Evolutionary conservation across 768 basidiomycete genomes (phyloP).

Genomic region (Boletus huronensis): DNA sequence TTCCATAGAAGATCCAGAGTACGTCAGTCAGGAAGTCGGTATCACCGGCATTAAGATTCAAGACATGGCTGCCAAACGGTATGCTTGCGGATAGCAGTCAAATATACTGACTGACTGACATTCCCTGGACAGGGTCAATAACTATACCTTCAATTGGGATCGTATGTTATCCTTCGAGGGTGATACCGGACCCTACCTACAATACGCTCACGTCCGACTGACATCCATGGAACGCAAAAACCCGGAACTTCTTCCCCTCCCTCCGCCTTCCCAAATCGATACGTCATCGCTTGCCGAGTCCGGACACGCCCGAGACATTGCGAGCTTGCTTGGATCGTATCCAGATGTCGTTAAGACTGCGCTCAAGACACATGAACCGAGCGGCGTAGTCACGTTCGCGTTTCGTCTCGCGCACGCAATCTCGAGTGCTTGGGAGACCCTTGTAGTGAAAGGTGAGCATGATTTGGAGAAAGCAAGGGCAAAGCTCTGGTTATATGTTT

Average conservation of each 20-base stretch:
- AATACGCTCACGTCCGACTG: constrained; percentile 94
- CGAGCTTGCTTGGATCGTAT: constrained; percentile 83
- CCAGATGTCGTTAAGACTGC: constrained; percentile 89
- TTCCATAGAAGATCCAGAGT: constrained; percentile 83
- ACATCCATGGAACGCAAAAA: constrained; percentile 91
- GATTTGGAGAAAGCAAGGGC: constrained; percentile 78
- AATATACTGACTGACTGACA: neutral
- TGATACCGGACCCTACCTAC: constrained; percentile 93
- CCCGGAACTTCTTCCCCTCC: constrained; percentile 78
- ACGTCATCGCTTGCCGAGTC: constrained; percentile 64
- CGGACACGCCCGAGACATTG: constrained; percentile 75
- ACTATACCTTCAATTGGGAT: constrained; percentile 93
- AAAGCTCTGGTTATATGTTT: constrained; percentile 84
- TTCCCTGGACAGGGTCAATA: constrained; percentile 66
- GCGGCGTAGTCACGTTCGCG: constrained; percentile 85
- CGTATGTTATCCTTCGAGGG: constrained; percentile 95
- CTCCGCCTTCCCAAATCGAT: constrained; percentile 63
- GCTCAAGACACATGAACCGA: constrained; percentile 81
- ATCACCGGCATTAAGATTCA: constrained; percentile 97
- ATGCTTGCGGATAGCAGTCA: constrained; percentile 16
- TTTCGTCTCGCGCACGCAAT: constrained; percentile 87
- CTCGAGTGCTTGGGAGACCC: constrained; percentile 87
- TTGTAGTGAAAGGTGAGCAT: constrained; percentile 80
- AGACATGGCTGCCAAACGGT: constrained; percentile 95
- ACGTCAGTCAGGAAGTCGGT: constrained; percentile 76